A percentile compares a stretch with the other conserved stretches of the same genome.
These are phyloP conservation scores for Trypanosoma boissoni DNA, from an alignment of 208 protist genomes.

Conservation along the genomic window DNA sequence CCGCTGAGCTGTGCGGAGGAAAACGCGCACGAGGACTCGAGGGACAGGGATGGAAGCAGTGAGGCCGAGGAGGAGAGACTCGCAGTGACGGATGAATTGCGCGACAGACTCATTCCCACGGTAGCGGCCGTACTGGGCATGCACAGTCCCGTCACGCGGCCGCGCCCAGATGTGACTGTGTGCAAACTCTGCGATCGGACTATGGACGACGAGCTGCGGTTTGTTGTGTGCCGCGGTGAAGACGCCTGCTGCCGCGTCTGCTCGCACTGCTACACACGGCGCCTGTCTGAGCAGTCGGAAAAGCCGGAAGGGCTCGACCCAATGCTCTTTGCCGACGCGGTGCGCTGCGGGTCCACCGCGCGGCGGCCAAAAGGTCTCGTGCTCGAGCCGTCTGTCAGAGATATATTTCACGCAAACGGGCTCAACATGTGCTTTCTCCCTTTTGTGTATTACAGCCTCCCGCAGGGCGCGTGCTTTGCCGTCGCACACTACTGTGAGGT, in stretches of 20 bases:
- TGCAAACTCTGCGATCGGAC: conserved; percentile 50
- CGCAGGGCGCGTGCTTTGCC: conserved; percentile 32
- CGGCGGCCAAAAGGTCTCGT: conserved; percentile 44
- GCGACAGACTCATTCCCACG: conserved; percentile 41
- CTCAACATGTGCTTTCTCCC: conserved; percentile 70
- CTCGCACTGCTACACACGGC: conserved; percentile 62
- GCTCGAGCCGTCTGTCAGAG: conserved; percentile 49
- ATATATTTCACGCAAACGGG: conserved; percentile 65
- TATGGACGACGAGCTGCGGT: conserved; percentile 78
- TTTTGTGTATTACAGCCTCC: conserved; percentile 78
- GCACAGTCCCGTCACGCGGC: conserved; percentile 23
- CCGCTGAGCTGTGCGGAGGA: conserved; percentile 45
- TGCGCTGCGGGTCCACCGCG: conserved; percentile 39
- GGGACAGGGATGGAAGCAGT: no score
- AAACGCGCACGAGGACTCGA: no score
- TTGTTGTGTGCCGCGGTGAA: conserved; percentile 57
- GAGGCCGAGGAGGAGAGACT: no score
- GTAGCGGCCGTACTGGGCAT: conserved; percentile 63
- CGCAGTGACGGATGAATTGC: conserved; percentile 36
- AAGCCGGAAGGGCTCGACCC: not conserved
- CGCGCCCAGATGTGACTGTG: conserved; percentile 23
- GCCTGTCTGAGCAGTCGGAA: conserved; percentile 30
- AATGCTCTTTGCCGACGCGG: conserved; percentile 41
- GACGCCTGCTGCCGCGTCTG: conserved; percentile 70
- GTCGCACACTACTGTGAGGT: conserved; percentile 64